Base-by-base conservation (phyloP, 1,284 basidiomycete species). In the Macrocybe sp. region DNA sequence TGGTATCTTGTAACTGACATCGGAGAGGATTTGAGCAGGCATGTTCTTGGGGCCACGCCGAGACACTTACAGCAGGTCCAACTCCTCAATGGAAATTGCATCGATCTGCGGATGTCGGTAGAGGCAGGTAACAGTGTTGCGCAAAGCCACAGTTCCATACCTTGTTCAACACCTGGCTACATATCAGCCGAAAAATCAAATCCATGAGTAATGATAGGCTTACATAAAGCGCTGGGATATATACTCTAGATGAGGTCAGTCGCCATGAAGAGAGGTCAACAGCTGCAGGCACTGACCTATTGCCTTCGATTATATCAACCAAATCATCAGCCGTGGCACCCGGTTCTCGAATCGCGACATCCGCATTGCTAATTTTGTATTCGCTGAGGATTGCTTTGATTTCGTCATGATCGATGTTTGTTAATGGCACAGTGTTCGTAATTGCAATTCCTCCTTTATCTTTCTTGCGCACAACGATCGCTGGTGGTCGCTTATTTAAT, bases 51-150 rank as follows among this genome's bases (percentile, higher is more conserved):
- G n/a, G 32, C 14, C 33, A 30, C 33, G 7, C 10, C 33, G 14
- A 41, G 16, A 22, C 28, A 64, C 77, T 64, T 70, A 95, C 68
- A 99, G 73, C 45, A 99, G 78, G 67, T 99, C 95, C 37, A 99
- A 82, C 69, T 99, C 97, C 69, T 99, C 94, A 64, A 99, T 98
- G 50, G 92, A 96, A 62, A 99, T 96, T 12, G 90, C 93, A 64
- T 99, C 96, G 62, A 99, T 99, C 87, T 97, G 73, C 39, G 60
- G 49, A 43, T 57, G 31, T 45, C 41, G 22, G 31, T 58, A 61
- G 66, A 56, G 53, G 58, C 60, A 40, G 46, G 38, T 53, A 53
- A 59, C 55, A 39, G 54, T 34, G 36, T 10, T 35, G 40, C 4
- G 9, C 16, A 47, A 32, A 30, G 29, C 2, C 10, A 35, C 8